These are phyloP conservation scores for Trichocladium uniseriatum DNA, from an alignment of 495 filamentous ascomycete genomes.

Conservation along the genomic window DNA sequence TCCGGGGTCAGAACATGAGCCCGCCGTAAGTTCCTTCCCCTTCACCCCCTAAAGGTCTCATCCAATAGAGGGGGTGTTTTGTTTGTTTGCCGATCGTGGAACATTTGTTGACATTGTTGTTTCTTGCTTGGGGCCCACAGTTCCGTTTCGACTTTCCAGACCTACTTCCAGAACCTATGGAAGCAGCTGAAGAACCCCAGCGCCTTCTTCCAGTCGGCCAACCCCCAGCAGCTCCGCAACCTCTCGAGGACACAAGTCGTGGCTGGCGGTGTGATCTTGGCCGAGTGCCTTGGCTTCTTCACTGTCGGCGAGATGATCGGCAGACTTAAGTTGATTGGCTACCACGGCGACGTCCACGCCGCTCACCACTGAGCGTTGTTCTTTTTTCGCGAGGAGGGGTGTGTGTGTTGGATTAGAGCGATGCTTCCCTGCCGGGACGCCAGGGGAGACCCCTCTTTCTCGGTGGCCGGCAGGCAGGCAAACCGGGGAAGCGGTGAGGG, in stretches of 20 bases:
- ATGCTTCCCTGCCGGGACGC: background rate
- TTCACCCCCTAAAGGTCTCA: background rate
- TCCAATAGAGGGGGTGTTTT: background rate
- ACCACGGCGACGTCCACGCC: slow-evolving; percentile 56
- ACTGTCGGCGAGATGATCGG: slow-evolving; percentile 96
- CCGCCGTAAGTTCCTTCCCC: slow-evolving; percentile 65
- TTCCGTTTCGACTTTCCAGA: slow-evolving; percentile 69
- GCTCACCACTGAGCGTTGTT: slow-evolving; percentile 48
- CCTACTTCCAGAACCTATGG: slow-evolving; percentile 68
- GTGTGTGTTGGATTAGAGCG: slow-evolving; percentile 3
- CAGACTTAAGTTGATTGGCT: slow-evolving; percentile 85
- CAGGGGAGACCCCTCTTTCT: background rate
- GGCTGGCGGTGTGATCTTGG: slow-evolving; percentile 62
- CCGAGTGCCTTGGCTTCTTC: slow-evolving; percentile 94
- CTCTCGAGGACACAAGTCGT: slow-evolving; percentile 58
- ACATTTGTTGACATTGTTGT: slow-evolving; percentile 21
- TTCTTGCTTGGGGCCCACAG: slow-evolving; percentile 34
- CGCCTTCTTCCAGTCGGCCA: slow-evolving; percentile 38
- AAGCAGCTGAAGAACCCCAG: slow-evolving; percentile 59
- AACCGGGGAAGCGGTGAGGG: background rate
- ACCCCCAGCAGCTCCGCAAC: slow-evolving; percentile 56
- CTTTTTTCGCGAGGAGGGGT: background rate
- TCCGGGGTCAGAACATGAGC: slow-evolving; percentile 80
- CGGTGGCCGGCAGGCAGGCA: slow-evolving; percentile 1
- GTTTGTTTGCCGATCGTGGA: background rate